Percentiles rank a stretch among this genome's conserved stretches.
Evolutionary conservation across 2,329 filamentous ascomycete genomes (phyloP).

Genomic region (Colletotrichum magnum): DNA sequence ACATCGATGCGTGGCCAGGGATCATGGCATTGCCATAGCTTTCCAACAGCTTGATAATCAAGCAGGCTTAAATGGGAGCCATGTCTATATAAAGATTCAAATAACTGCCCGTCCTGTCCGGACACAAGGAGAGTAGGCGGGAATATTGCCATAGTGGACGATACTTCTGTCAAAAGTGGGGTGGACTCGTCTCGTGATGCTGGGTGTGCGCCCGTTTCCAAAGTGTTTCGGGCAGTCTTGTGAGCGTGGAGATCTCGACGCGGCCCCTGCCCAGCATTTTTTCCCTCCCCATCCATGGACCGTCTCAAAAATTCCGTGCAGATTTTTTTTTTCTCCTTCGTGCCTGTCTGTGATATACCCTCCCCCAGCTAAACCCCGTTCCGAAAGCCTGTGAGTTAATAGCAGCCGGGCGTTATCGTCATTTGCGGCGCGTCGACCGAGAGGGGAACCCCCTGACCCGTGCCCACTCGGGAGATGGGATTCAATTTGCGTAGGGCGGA

Average conservation of each 20-base stretch:
- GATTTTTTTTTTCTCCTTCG: neutral
- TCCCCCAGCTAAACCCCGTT: neutral
- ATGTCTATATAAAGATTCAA: neutral
- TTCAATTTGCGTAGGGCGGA: neutral
- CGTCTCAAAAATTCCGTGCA: neutral
- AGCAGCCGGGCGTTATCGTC: neutral
- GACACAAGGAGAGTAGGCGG: neutral
- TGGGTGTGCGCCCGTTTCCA: constrained; percentile 29
- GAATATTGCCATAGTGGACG: neutral
- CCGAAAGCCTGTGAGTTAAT: neutral
- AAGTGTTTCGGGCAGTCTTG: constrained; percentile 37
- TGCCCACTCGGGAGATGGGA: neutral
- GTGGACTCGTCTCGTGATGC: neutral
- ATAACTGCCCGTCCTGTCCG: neutral
- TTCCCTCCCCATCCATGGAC: neutral
- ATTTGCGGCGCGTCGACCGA: neutral
- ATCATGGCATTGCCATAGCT: neutral
- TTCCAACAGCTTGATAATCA: neutral
- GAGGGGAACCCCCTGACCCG: neutral
- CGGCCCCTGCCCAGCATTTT: constrained; percentile 2
- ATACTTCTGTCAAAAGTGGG: constrained; percentile 8
- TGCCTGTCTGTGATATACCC: neutral
- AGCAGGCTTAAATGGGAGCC: neutral
- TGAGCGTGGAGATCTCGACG: constrained; percentile 5
- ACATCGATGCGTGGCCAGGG: too few species aligned